Evolutionary conservation across 371 early-diverging fungal genomes (phyloP).

Genomic region (Coemansia sp.): DNA sequence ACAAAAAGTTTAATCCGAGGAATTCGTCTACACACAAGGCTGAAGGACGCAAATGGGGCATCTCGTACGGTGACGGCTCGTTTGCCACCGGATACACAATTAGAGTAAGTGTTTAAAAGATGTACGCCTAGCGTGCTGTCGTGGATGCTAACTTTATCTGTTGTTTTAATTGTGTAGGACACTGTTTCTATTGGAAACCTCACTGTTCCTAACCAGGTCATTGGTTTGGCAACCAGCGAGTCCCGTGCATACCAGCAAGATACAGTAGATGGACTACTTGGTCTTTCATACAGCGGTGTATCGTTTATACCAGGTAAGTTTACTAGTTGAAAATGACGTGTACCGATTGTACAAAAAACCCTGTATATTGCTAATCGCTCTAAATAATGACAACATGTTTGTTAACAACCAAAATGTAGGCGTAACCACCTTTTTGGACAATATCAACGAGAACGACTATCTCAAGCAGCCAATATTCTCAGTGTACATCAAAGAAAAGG

Average conservation of each 20-base stretch:
- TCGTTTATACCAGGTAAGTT: conserved; percentile 38
- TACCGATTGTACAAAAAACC: not conserved
- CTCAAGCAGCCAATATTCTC: conserved; percentile 53
- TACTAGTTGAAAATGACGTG: not conserved
- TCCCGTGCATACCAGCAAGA: conserved; percentile 55
- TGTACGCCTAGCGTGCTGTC: not conserved
- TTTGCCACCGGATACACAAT: conserved; percentile 59
- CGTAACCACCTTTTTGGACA: conserved; percentile 48
- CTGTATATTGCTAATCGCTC: not conserved
- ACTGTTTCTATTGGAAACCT: conserved; percentile 54
- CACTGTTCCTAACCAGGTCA: conserved; percentile 54
- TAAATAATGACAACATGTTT: not conserved
- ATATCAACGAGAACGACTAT: conserved; percentile 37
- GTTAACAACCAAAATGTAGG: conserved; percentile 15
- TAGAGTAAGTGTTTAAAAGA: conserved; percentile 21
- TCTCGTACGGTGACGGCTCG: conserved; percentile 64
- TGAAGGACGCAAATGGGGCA: conserved; percentile 54
- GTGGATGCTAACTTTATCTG: not conserved
- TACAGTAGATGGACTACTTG: conserved; percentile 55
- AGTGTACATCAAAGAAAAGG: conserved; percentile 50
- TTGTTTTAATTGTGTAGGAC: conserved; percentile 50
- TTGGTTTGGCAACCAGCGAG: conserved; percentile 57
- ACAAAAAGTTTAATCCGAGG: conserved; percentile 56
- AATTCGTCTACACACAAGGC: conserved; percentile 57
- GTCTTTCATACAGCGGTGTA: conserved; percentile 53